Evolutionary conservation across 257 asterid species (phyloP), one percentile per base, ranked within the genome.

Genomic region (Penstemon barbatus): DNA sequence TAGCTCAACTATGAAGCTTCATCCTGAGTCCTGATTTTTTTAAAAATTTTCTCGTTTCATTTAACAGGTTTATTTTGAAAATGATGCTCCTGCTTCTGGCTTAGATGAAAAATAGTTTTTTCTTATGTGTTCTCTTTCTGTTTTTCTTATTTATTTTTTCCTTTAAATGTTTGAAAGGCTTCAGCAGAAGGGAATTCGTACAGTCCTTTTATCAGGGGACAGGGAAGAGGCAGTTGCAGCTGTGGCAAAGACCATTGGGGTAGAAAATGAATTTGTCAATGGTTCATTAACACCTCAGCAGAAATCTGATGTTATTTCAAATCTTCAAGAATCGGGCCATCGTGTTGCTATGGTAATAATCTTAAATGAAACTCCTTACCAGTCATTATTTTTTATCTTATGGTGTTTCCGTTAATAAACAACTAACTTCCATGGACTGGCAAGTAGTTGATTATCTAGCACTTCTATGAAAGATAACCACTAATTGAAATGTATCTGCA

Each of bases 151-250:
- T 39, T 62, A 57, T 40, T 2, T 66, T 70, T 67, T 39, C 59
- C n/a, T 71, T 64, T 69, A 9, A 40, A 57, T 52, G 45, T 64
- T 75, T 78, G 61, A 64, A 75, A 92, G 98, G 87, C 94, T 93
- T 77, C 90, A 87, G 83, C 81, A 83, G 78, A 84, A 80, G 76
- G 98, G 96, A 75, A 87, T 93, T 46, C 76, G 76, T 64, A 87
- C 97, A 57, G 82, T 85, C 63, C 84, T 93, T 63, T 81, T 91
- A 81, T 93, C 96, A 48, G 97, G 98, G 70, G 99, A 93, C 96
- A 93, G 99, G 96, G 95, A 93, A 88, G 99, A 90, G 92, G 97
- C 97, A 90, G 99, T 90, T 78, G 96, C 99, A 93, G 85, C 85
- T 48, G 90, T 89, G 77, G 97, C 97, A 74, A 79, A 83, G 78